Conservation (phyloP, 2,329 filamentous ascomycete species). For the Alternaria angustiovoidea region DNA sequence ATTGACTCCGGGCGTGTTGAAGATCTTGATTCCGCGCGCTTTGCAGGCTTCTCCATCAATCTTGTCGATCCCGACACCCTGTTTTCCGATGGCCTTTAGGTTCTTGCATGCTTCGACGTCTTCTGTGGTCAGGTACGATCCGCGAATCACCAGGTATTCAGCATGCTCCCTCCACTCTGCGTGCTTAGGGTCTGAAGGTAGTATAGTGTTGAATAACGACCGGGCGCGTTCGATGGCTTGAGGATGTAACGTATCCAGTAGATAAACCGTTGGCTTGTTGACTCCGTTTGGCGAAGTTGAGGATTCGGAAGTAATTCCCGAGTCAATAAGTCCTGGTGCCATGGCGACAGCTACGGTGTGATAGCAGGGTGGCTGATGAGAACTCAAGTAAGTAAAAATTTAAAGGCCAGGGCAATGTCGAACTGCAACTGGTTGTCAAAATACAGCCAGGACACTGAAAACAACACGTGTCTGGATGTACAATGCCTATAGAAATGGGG, state of each 20-base stretch:
- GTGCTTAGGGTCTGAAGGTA: slow-evolving; percentile 46
- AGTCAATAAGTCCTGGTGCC: not conserved
- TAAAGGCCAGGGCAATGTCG: not conserved
- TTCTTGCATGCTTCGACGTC: slow-evolving; percentile 50
- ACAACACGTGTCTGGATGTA: not conserved
- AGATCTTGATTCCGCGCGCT: slow-evolving; percentile 53
- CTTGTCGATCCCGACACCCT: slow-evolving; percentile 59
- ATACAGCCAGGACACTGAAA: not conserved
- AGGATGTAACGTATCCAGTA: slow-evolving; percentile 53
- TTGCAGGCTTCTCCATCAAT: slow-evolving; percentile 52
- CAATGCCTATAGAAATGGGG: not conserved
- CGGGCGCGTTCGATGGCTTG: slow-evolving; percentile 48
- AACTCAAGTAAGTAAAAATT: not conserved
- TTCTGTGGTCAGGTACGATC: slow-evolving; percentile 49
- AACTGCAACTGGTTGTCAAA: not conserved
- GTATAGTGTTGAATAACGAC: slow-evolving; percentile 52
- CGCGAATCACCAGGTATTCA: slow-evolving; percentile 51
- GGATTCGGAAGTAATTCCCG: not conserved
- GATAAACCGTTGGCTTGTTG: slow-evolving; percentile 51
- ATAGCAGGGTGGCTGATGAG: not conserved
- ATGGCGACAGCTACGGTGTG: not conserved
- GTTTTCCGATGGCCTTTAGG: slow-evolving; percentile 57
- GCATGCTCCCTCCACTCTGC: slow-evolving; percentile 55
- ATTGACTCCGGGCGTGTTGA: slow-evolving; percentile 60
- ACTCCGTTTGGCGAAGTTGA: not conserved